Conservation (phyloP, 257 asterid species). For the Penstemon eatonii region DNA sequence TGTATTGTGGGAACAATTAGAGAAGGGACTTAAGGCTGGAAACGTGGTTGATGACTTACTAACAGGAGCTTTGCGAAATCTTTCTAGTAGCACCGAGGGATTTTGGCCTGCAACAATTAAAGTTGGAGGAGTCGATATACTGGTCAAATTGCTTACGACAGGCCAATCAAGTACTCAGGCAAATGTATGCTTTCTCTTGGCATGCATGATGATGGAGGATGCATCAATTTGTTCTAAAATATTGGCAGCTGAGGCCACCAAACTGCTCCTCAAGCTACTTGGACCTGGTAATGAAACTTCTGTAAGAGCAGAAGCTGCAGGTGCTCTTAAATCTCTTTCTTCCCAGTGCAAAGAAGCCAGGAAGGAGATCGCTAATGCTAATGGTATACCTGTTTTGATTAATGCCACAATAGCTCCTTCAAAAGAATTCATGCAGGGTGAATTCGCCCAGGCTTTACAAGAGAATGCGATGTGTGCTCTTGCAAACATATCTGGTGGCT, state of each 20-base stretch:
- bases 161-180: constrained; percentile 92
- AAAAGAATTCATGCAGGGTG: constrained; percentile 99
- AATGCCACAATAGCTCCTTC: constrained; percentile 99
- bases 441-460: constrained; percentile 97
- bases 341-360: constrained; percentile 90
- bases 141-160: constrained; percentile 75
- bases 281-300: constrained; percentile 88
- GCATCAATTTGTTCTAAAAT: constrained; percentile 79
- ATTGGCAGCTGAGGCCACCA: constrained; percentile 75
- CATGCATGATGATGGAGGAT: constrained; percentile 97
- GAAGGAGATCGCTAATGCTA: constrained; percentile 73
- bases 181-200: constrained; percentile 93
- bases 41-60: constrained; percentile 78
- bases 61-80: constrained; percentile 85
- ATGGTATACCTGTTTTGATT: constrained; percentile 89
- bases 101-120: constrained; percentile 82
- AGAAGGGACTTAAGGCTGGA: constrained; percentile 89
- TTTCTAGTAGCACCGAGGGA: constrained; percentile 93
- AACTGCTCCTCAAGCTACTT: constrained; percentile 81
- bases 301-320: constrained; percentile 97
- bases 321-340: constrained; percentile 95
- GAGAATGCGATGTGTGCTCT: constrained; percentile 99
- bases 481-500: constrained; percentile 97
- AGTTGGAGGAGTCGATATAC: constrained; percentile 91
- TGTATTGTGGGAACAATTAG: constrained; percentile 82